phyloP scores from a whole-genome alignment of 2,329 filamentous ascomycete species.

The Chaetomium sp. region DNA sequence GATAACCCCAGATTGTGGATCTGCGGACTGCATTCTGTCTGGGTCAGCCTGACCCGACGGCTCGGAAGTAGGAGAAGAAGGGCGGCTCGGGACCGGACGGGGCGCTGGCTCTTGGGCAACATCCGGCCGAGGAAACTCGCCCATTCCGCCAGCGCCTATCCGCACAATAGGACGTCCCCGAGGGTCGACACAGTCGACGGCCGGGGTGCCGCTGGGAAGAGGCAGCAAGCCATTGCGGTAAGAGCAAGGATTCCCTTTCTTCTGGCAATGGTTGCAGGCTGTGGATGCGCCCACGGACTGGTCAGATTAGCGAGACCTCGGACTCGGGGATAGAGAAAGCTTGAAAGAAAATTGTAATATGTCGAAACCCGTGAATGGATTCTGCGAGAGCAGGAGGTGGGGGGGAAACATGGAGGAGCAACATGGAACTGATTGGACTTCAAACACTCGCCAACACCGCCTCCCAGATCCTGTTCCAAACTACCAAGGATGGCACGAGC shows the following conservation, averaged over 20 bases:
- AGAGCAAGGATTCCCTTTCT: neutral
- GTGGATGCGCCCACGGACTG: neutral
- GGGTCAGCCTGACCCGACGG: neutral
- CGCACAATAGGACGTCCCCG: too few species aligned
- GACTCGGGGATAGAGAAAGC: neutral
- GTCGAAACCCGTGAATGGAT: neutral
- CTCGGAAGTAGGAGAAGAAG: neutral
- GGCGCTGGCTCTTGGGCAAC: neutral
- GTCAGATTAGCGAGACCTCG: neutral
- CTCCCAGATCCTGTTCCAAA: too few species aligned
- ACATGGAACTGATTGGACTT: too few species aligned
- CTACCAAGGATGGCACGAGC: too few species aligned
- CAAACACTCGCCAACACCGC: too few species aligned
- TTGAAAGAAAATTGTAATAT: neutral
- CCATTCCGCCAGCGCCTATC: too few species aligned
- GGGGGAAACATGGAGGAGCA: too few species aligned
- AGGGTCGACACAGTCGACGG: neutral
- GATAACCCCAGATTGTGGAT: neutral
- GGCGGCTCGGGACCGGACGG: neutral
- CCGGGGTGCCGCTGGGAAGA: neutral
- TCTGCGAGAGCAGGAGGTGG: too few species aligned
- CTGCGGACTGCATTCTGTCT: neutral
- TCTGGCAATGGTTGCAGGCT: conserved; percentile 1
- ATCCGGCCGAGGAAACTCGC: too few species aligned
- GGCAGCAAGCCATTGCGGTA: neutral